Base-by-base conservation (phyloP, 1,284 basidiomycete genomes). In the Trichosporon sp. region DNA sequence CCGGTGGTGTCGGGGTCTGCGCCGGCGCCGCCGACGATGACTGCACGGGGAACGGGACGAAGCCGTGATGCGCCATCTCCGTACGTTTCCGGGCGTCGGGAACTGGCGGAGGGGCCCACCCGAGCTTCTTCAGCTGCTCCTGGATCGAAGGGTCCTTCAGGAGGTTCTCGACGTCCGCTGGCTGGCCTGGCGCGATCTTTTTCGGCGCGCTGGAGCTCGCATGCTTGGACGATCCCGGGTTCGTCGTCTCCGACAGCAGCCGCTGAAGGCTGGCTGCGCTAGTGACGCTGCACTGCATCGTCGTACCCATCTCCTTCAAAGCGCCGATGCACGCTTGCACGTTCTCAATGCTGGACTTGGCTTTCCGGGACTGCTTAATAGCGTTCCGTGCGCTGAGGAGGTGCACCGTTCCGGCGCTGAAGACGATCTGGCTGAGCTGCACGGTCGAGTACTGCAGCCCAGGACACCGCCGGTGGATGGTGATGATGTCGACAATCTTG, bases 381-480 rank as follows among this genome's bases (percentile, higher is more conserved):
- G 64, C 27, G 65, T 69, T 65, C 56, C 74, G 72, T 9, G 76
- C 77, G 23, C 67, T 65, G 23, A 80, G 74, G 13, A 80, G 72
- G 56, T 73, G 71, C 32, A 80, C 74, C 0, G 78, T 77, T 0
- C 77, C 78, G 0, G 77, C 75, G 5, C 72, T 72, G 66, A 79
- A 80, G 18, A 72, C 70, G 25, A 78, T 73, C 53, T 80, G 75
- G 27, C 70, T 72, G 2, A 76, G 64, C 32, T 76, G 73, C 42
- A 77, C 74, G 7, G 76, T 75, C 18, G 71, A 74, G 69, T 73
- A 76, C 13, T 76, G 75, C n/a, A 80, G 65, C 0, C 78, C 78
- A 1, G 77, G 76, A 9, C 68, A 73, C 13, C 64, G 65, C 31
- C 74, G 68, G 66, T 72, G 76, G 12, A 77, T 64, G 65, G 68